These are phyloP conservation scores for Tilletia caries DNA, from an alignment of 1,284 basidiomycete genomes.

Conservation along the genomic window DNA sequence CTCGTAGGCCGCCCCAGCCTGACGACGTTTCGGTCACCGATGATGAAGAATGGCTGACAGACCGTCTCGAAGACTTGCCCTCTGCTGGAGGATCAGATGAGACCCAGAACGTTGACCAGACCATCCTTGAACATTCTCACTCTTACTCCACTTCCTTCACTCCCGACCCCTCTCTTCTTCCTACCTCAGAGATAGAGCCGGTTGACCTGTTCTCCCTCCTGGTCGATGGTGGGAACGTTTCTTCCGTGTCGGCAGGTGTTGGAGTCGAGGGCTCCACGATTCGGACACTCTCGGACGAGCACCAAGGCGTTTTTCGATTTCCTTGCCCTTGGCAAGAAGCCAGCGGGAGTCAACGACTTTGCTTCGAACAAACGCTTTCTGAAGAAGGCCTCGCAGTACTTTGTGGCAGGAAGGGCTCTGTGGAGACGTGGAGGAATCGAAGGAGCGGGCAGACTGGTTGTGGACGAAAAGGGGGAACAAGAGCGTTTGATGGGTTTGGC, in stretches of 20 bases:
- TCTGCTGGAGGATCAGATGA: too few relatives aligned
- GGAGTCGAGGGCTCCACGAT: not conserved
- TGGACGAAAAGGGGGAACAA: not conserved
- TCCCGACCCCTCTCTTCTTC: too few relatives aligned
- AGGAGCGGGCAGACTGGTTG: not conserved
- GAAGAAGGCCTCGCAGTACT: not conserved
- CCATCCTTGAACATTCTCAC: too few relatives aligned
- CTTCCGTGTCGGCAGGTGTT: too few relatives aligned
- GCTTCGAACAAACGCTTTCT: not conserved
- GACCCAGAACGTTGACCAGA: too few relatives aligned
- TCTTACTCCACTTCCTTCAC: too few relatives aligned
- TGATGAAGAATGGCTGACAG: not conserved
- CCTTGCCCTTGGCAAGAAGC: not conserved
- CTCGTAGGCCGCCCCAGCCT: not conserved
- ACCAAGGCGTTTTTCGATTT: not conserved
- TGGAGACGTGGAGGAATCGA: not conserved
- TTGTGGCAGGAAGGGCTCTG: not conserved
- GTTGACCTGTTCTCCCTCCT: too few relatives aligned
- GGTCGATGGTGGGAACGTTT: too few relatives aligned
- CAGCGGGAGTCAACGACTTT: not conserved
- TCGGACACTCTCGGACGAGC: not conserved
- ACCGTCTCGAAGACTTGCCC: not conserved
- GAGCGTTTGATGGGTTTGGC: not conserved
- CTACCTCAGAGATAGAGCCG: too few relatives aligned
- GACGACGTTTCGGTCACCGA: not conserved